Percentiles rank a stretch among this genome's conserved stretches.
phyloP scores from a whole-genome alignment of 768 basidiomycete genomes.

The Hemileccinum rubropunctum region DNA sequence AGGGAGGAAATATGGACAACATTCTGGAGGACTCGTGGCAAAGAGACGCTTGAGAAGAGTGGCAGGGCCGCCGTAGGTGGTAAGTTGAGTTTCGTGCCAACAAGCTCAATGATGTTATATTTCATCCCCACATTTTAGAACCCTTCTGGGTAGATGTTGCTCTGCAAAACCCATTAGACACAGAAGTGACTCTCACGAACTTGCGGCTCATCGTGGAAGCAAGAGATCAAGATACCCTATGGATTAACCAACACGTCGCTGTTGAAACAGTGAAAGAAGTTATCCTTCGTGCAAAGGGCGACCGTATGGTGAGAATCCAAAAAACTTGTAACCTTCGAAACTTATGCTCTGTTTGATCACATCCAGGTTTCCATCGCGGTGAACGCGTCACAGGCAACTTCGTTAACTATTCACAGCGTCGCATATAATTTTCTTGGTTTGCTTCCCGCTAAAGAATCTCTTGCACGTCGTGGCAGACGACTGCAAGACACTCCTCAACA shows the following conservation, averaged over 20 bases:
- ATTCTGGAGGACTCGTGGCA: conserved; percentile 57
- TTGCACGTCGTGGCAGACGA: conserved; percentile 69
- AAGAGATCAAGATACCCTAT: conserved; percentile 27
- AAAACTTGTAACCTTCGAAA: background rate
- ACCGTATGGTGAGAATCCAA: conserved; percentile 50
- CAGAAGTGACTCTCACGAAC: conserved; percentile 67
- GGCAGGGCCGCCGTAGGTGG: conserved; percentile 65
- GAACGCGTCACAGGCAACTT: conserved; percentile 48
- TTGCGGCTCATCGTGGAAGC: conserved; percentile 55
- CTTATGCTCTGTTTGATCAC: background rate
- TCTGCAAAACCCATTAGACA: conserved; percentile 68
- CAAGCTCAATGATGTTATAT: background rate
- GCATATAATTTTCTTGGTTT: conserved; percentile 72
- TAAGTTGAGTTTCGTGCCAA: conserved; percentile 27
- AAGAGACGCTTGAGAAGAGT: conserved; percentile 49
- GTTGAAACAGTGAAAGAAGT: conserved; percentile 64
- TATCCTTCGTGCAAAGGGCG: conserved; percentile 59
- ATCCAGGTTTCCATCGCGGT: conserved; percentile 62
- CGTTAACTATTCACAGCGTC: conserved; percentile 54
- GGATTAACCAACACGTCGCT: conserved; percentile 43
- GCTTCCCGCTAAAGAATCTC: conserved; percentile 62
- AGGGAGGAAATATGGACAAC: conserved; percentile 64
- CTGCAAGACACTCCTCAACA: conserved; percentile 75
- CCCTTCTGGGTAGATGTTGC: conserved; percentile 73
- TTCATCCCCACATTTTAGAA: conserved; percentile 41